Evolutionary conservation across 1,284 basidiomycete genomes (phyloP), one percentile per base, ranked within the genome.

Genomic region (Apiotrichum sp.): DNA sequence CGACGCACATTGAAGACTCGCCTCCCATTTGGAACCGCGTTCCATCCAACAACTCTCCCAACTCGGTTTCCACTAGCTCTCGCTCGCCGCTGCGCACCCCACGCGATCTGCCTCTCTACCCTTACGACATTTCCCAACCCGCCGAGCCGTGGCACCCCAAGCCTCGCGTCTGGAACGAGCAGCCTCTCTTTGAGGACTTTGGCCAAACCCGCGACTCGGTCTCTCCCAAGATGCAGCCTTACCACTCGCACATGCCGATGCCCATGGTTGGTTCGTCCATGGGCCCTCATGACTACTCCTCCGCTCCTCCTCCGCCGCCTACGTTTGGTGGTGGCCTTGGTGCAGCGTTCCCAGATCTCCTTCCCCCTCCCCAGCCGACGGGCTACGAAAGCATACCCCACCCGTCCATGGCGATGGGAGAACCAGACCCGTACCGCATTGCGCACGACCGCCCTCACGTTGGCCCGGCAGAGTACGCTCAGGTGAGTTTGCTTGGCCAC

Each of bases 391-490:
- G 38, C 34, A 32, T 42, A 33, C 32, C 44, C 4, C 52, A 48
- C 9, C 9, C 43, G 8, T 41, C 22, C 2, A 48, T 35, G 43
- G 9, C n/a, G 32, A 36, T 47, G 33, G 29, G n/a, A 6, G 35
- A 44, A 8, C 32, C 29, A 13, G 36, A 41, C 35, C 34, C 53
- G 3, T 33, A 40, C 41, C n/a, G 14, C 22, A 13, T 31, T 6
- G 16, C 6, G 11, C 14, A 8, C 13, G 36, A 42, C 22, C 32
- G 29, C 9, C 38, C 39, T 13, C 45, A 43, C 14, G 7, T 65
- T 35, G 61, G 64, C 3, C 50, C 62, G 4, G 61, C 63, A 2
- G 66, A 70, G 14, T 73, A 68, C 50, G 62, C 70, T 0, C 62
- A 65, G 49, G 69, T 69, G 46, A 59, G 67, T 62, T 13, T 9